phyloP scores from a whole-genome alignment of 306 rosid genomes.

The Castanospermum australe region DNA sequence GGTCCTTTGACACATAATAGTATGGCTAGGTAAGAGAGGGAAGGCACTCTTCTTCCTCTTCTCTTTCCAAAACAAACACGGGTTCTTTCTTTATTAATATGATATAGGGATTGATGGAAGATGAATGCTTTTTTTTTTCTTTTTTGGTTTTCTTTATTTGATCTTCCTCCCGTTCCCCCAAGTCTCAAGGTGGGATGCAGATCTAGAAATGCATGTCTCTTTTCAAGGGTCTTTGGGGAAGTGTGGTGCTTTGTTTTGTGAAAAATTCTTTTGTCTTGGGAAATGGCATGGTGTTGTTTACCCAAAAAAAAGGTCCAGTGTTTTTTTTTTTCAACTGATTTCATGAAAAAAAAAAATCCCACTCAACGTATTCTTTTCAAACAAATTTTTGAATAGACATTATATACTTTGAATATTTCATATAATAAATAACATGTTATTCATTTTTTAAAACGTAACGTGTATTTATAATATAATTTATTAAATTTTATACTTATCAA shows the following conservation, averaged over 20 bases:
- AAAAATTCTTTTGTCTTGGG: constrained; percentile 47
- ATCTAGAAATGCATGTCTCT: constrained; percentile 41
- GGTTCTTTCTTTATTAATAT: not conserved
- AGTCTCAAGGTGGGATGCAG: constrained; percentile 41
- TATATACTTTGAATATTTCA: too few relatives aligned
- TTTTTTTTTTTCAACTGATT: not conserved
- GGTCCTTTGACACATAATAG: constrained; percentile 31
- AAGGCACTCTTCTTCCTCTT: not conserved
- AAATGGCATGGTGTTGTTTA: constrained; percentile 27
- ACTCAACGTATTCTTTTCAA: not conserved
- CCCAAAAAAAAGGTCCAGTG: constrained; percentile 13
- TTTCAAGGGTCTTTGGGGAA: constrained; percentile 42
- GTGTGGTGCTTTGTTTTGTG: constrained; percentile 36
- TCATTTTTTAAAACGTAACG: too few relatives aligned
- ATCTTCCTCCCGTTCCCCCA: not conserved
- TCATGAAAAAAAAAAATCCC: not conserved
- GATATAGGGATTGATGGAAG: constrained; percentile 40
- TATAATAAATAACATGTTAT: too few relatives aligned
- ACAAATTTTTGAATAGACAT: too few relatives aligned
- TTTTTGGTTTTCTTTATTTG: not conserved
- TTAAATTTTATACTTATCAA: too few relatives aligned
- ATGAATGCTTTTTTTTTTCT: not conserved
- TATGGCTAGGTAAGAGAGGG: constrained; percentile 26
- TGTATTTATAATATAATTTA: too few relatives aligned
- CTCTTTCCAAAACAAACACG: constrained; percentile 28